These are phyloP conservation scores for Pichia sp. DNA, from an alignment of 1,139 yeast species.

Conservation along the genomic window DNA sequence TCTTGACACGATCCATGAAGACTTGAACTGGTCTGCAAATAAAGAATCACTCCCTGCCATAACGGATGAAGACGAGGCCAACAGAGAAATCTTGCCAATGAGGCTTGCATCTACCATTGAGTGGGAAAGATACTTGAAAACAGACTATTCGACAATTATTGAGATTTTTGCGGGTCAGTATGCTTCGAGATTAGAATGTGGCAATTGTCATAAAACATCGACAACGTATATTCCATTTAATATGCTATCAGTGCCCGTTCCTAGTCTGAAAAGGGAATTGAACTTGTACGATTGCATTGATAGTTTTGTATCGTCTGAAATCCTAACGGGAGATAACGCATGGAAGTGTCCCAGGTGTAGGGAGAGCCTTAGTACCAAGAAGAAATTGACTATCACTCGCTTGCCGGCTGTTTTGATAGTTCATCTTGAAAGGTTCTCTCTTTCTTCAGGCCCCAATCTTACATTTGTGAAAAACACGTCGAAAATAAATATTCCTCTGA, in stretches of 20 bases:
- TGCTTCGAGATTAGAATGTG: slow-evolving; percentile 71
- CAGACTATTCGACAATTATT: slow-evolving; percentile 80
- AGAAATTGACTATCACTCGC: slow-evolving; percentile 55
- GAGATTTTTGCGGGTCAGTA: slow-evolving; percentile 58
- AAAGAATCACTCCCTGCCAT: slow-evolving; percentile 48
- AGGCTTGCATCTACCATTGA: slow-evolving; percentile 87
- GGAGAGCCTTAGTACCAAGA: slow-evolving; percentile 41
- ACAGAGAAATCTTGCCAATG: slow-evolving; percentile 70
- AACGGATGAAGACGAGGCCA: slow-evolving; percentile 69
- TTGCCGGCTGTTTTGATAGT: slow-evolving; percentile 61
- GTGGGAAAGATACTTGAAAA: slow-evolving; percentile 86
- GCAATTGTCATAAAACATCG: slow-evolving; percentile 71
- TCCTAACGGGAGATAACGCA: slow-evolving; percentile 66
- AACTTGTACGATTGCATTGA: slow-evolving; percentile 59
- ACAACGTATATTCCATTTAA: slow-evolving; percentile 77
- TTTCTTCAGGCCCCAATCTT: slow-evolving; percentile 13
- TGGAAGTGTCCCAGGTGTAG: slow-evolving; percentile 77
- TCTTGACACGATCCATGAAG: slow-evolving; percentile 67
- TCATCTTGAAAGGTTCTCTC: slow-evolving; percentile 66
- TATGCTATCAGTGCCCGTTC: slow-evolving; percentile 69
- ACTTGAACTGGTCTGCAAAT: slow-evolving; percentile 39
- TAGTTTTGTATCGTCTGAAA: slow-evolving; percentile 64
- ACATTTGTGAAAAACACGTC: slow-evolving; percentile 8
- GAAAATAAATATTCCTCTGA: slow-evolving; percentile 19
- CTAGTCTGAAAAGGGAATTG: slow-evolving; percentile 35